phyloP scores from a whole-genome alignment of 345 rosid species.

The Camelina neglecta region DNA sequence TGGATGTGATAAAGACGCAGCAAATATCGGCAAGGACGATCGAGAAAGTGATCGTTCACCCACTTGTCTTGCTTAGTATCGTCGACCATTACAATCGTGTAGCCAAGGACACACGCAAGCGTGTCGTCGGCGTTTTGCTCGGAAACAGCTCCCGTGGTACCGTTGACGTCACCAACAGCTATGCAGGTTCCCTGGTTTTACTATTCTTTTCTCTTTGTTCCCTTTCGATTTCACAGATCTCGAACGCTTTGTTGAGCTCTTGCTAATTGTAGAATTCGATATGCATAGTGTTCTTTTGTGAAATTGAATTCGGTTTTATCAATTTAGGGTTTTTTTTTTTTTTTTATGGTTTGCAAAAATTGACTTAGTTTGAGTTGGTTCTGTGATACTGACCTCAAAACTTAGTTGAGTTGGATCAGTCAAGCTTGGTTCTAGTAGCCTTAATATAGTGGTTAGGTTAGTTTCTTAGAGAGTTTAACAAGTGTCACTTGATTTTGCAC shows the following conservation, averaged over 20 bases:
- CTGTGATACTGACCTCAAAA: conserved; percentile 4
- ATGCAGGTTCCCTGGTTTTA: conserved; percentile 56
- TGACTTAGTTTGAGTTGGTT: conserved; percentile 3
- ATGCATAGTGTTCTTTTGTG: neutral
- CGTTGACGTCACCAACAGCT: conserved; percentile 89
- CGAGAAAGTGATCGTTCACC: conserved; percentile 92
- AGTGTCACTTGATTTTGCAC: neutral
- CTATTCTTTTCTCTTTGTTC: neutral
- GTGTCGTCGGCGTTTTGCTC: conserved; percentile 83
- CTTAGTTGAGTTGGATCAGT: neutral
- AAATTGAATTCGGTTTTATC: neutral
- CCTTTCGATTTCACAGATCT: conserved; percentile 16
- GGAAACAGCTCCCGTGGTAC: conserved; percentile 73
- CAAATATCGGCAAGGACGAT: conserved; percentile 71
- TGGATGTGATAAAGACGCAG: conserved; percentile 93
- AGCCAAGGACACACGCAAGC: conserved; percentile 81
- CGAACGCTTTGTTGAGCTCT: neutral
- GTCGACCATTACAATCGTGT: conserved; percentile 92
- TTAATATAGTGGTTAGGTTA: neutral
- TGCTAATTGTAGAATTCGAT: neutral
- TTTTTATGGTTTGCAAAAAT: neutral
- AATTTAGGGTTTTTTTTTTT: neutral
- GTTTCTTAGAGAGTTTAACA: neutral
- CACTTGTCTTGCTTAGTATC: conserved; percentile 89
- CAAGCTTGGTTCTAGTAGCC: conserved; percentile 1